Evolutionary conservation across 2,329 filamentous ascomycete species (phyloP).

Genomic region (Stachybotrys echinatus): DNA sequence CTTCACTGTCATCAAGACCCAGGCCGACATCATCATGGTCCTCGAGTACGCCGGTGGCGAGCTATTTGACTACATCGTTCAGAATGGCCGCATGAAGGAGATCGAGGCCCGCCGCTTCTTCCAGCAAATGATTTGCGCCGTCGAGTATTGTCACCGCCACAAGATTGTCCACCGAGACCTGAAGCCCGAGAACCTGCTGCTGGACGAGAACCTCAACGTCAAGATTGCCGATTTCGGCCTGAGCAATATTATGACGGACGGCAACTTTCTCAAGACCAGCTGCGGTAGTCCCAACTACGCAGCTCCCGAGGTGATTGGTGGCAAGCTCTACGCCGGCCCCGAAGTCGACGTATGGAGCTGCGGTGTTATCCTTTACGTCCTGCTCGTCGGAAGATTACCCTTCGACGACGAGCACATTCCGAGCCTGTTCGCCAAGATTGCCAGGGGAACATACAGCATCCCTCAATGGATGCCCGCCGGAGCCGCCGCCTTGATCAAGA

Average conservation of each 20-base stretch:
- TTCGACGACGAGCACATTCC: constrained; percentile 99
- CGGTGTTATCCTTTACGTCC: constrained; percentile 82
- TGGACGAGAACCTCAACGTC: constrained; percentile 94
- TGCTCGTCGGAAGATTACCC: constrained; percentile 76
- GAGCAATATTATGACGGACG: constrained; percentile 99
- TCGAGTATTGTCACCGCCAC: constrained; percentile 97
- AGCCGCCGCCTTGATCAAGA: constrained; percentile 76
- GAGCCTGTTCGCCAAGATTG: constrained; percentile 95
- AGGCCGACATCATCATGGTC: constrained; percentile 96
- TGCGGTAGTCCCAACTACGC: constrained; percentile 98
- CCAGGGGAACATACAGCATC: constrained; percentile 86
- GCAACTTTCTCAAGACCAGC: constrained; percentile 97
- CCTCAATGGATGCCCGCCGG: constrained; percentile 87
- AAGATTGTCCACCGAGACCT: constrained; percentile 98
- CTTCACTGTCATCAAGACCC: constrained; percentile 94
- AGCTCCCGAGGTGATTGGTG: constrained; percentile 94
- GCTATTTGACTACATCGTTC: constrained; percentile 96
- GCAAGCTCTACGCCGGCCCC: constrained; percentile 93
- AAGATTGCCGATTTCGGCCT: constrained; percentile 99
- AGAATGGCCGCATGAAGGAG: constrained; percentile 87
- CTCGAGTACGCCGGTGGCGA: constrained; percentile 96
- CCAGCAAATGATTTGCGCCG: constrained; percentile 97
- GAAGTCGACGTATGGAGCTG: constrained; percentile 99
- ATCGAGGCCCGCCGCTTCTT: constrained; percentile 95
- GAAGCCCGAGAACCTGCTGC: constrained; percentile 92